phyloP scores from a whole-genome alignment of 306 rosid genomes.

The Trifolium dubium region DNA sequence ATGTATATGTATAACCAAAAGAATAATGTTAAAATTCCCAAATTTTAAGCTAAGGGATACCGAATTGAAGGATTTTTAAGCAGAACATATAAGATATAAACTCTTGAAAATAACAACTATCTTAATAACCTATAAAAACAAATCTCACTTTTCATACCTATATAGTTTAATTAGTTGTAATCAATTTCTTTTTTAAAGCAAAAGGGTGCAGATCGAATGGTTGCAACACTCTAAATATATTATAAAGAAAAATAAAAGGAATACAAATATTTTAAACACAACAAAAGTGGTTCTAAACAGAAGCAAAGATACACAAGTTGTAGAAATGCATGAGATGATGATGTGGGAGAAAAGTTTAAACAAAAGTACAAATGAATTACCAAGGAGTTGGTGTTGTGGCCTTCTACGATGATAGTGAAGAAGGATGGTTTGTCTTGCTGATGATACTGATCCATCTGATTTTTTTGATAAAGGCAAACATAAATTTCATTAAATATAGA shows the following conservation, averaged over 20 bases:
- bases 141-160: background rate
- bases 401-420: constrained; percentile 31
- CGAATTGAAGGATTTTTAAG: background rate
- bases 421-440: constrained; percentile 34
- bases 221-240: too few species aligned
- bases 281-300: too few species aligned
- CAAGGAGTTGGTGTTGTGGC: constrained; percentile 25
- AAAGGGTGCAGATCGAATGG: too few species aligned
- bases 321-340: constrained; percentile 24
- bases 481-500: background rate
- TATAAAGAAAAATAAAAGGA: too few species aligned
- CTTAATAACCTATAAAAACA: background rate
- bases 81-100: background rate
- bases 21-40: background rate
- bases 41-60: background rate
- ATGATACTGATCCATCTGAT: constrained; percentile 24
- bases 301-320: background rate
- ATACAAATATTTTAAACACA: too few species aligned
- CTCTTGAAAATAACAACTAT: background rate
- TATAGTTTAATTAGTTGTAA: background rate
- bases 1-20: too few species aligned
- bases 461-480: background rate
- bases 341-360: background rate
- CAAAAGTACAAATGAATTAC: constrained; percentile 19
- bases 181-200: too few species aligned